Evolutionary conservation across 441 rosid species (phyloP).

Genomic region (Capsella rubella): DNA sequence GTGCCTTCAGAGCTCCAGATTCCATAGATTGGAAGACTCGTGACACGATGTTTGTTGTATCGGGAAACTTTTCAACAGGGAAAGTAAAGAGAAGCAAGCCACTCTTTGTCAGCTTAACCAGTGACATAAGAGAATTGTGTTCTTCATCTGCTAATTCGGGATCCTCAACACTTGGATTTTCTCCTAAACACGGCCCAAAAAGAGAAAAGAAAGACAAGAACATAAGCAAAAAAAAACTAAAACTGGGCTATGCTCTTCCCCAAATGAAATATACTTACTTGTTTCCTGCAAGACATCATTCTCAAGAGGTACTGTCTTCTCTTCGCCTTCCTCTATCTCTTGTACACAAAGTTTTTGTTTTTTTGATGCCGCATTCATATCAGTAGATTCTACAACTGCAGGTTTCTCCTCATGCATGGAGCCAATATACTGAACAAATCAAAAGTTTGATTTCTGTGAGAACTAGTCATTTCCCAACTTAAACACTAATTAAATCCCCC

Average conservation of each 20-base stretch:
- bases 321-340: constrained; percentile 42
- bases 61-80: constrained; percentile 49
- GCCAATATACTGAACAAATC: constrained; percentile 55
- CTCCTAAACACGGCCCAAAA: constrained; percentile 42
- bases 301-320: constrained; percentile 35
- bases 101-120: constrained; percentile 85
- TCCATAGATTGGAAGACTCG: constrained; percentile 59
- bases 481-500: background rate
- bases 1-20: constrained; percentile 65
- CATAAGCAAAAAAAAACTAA: constrained; percentile 7
- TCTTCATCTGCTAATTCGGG: constrained; percentile 38
- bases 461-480: background rate
- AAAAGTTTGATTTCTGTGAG: background rate
- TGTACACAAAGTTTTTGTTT: constrained; percentile 60
- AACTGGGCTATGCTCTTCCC: constrained; percentile 16
- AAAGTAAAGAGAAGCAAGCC: constrained; percentile 83
- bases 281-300: constrained; percentile 41
- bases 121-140: constrained; percentile 56
- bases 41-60: constrained; percentile 57
- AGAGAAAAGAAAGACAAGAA: constrained; percentile 14
- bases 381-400: constrained; percentile 42
- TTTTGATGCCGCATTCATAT: constrained; percentile 50
- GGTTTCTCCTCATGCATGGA: constrained; percentile 36
- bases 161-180: constrained; percentile 36
- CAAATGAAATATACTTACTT: constrained; percentile 44